These are phyloP conservation scores for Eucalyptus polybractea DNA, from an alignment of 345 rosid genomes.

Conservation along the genomic window DNA sequence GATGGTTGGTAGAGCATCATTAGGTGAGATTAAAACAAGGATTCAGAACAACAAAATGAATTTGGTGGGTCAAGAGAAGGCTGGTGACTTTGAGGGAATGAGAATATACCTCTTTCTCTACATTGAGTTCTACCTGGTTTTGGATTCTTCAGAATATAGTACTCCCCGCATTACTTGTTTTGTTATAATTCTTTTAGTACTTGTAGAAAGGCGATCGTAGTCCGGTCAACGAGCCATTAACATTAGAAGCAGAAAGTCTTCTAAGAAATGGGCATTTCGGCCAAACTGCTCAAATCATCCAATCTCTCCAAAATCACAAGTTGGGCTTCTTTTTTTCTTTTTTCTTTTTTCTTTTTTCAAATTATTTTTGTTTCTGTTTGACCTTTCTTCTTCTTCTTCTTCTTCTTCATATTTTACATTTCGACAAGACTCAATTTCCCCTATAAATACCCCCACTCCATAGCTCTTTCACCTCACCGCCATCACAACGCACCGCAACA, in stretches of 20 bases:
- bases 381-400: neutral
- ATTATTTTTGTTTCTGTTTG: neutral
- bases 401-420: neutral
- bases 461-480: constrained; percentile 13
- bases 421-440: neutral
- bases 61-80: neutral
- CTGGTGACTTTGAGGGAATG: neutral
- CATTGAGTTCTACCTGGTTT: neutral
- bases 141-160: neutral
- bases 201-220: neutral
- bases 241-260: neutral
- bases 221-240: neutral
- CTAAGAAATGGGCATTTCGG: neutral
- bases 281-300: neutral
- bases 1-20: neutral
- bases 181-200: neutral
- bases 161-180: neutral
- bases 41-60: neutral
- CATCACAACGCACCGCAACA: neutral
- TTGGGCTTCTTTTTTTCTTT: neutral
- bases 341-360: neutral
- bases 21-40: neutral
- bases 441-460: constrained; percentile 12
- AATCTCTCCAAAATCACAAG: neutral
- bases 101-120: neutral